Conservation (phyloP, 768 basidiomycete genomes). For the Boletus pseudopeckii region DNA sequence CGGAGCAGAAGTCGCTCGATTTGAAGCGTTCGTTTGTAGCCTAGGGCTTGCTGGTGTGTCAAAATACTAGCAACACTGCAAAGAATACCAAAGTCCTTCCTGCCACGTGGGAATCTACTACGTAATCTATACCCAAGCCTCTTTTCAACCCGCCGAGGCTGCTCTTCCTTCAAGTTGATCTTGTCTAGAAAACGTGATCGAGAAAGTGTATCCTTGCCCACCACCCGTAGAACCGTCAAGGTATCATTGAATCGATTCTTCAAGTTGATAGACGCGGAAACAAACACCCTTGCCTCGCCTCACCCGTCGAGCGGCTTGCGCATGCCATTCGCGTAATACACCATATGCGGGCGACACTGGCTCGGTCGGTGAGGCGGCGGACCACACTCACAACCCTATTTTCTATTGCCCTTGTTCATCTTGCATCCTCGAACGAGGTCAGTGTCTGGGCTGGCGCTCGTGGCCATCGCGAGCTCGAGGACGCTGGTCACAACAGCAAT, state of each 20-base stretch:
- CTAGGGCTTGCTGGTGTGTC: too few species aligned
- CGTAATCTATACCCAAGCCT: not conserved
- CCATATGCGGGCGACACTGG: not conserved
- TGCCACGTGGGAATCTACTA: too few species aligned
- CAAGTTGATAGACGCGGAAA: too few species aligned
- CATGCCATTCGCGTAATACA: not conserved
- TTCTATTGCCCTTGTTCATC: not conserved
- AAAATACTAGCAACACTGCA: too few species aligned
- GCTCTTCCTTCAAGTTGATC: not conserved
- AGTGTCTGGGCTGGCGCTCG: not conserved
- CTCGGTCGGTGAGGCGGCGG: not conserved
- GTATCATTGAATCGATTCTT: not conserved
- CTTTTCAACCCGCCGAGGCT: not conserved
- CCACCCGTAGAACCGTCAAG: not conserved
- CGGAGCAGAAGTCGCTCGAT: too few species aligned
- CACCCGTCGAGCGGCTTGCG: not conserved
- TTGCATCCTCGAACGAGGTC: not conserved
- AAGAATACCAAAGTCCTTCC: too few species aligned
- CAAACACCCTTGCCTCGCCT: not conserved
- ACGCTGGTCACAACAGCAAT: not conserved
- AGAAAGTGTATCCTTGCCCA: not conserved
- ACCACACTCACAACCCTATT: not conserved
- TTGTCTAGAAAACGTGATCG: not conserved
- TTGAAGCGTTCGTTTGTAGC: too few species aligned
- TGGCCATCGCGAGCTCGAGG: not conserved